A percentile compares a stretch with the other conserved stretches of the same genome.
Conservation (phyloP, 148 eudicot genomes). For the Chenopodium formosanum region DNA sequence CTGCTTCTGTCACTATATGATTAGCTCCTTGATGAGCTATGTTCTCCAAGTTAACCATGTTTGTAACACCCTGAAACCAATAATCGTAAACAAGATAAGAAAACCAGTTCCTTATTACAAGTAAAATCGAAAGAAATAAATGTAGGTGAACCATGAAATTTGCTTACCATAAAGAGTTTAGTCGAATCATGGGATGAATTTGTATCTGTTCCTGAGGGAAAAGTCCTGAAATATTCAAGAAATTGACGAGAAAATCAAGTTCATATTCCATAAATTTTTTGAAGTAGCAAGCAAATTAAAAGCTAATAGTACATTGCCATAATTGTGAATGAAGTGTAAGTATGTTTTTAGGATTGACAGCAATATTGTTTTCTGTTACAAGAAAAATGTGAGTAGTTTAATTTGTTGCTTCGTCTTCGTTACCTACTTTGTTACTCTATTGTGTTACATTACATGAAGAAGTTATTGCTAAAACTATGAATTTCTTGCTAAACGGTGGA, state of each 20-base stretch:
- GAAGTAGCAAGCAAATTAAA: not conserved
- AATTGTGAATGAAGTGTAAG: not conserved
- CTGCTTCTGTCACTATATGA: constrained; percentile 15
- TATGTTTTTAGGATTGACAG: not conserved
- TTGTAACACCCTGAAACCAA: constrained; percentile 46
- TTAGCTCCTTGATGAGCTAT: constrained; percentile 14
- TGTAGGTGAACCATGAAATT: not conserved
- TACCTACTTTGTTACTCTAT: not conserved
- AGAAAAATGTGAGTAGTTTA: not conserved
- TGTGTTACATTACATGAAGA: not conserved
- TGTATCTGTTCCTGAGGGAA: constrained; percentile 39
- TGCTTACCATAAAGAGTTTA: constrained; percentile 40
- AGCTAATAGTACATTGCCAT: not conserved
- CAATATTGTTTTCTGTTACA: constrained; percentile 4
- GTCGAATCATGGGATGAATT: constrained; percentile 54
- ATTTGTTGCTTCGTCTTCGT: not conserved
- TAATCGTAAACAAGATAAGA: not conserved
- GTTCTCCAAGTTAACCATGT: constrained; percentile 42
- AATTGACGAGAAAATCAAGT: not conserved
- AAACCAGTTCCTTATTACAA: not conserved
- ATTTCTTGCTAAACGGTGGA: not conserved
- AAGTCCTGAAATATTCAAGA: constrained; percentile 47
- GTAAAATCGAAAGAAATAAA: not conserved
- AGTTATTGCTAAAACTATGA: not conserved
- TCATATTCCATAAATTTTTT: not conserved